phyloP scores from a whole-genome alignment of 1,139 yeast genomes.

The Nakaseomyces nivariensis region DNA sequence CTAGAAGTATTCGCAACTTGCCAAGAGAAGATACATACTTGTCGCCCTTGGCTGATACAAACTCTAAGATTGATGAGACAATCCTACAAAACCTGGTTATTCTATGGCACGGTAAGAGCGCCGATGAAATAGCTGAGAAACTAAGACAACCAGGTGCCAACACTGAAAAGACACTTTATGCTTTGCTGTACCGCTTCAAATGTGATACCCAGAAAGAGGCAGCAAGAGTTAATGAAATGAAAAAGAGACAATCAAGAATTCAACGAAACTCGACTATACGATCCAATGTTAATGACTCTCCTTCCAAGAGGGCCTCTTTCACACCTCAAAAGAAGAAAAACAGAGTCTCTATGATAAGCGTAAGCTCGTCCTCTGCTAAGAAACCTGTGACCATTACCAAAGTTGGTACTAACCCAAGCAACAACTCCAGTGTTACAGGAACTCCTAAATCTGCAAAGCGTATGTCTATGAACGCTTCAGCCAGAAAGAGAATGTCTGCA shows the following conservation, averaged over 20 bases:
- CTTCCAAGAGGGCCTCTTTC: constrained; percentile 5
- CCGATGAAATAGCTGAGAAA: constrained; percentile 44
- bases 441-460: constrained; percentile 16
- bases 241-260: constrained; percentile 19
- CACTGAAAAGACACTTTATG: constrained; percentile 69
- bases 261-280: constrained; percentile 3
- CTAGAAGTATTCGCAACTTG: constrained; percentile 39
- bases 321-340: constrained; percentile 35
- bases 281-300: constrained; percentile 9
- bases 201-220: constrained; percentile 30
- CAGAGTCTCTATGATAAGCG: constrained; percentile 41
- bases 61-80: constrained; percentile 44
- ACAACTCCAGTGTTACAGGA: constrained; percentile 13
- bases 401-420: constrained; percentile 12
- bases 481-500: constrained; percentile 17
- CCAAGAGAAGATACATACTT: constrained; percentile 58
- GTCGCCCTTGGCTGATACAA: constrained; percentile 38
- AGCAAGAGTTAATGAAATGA: constrained; percentile 17
- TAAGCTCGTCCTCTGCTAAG: constrained; percentile 43
- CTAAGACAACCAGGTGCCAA: constrained; percentile 49
- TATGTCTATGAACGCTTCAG: constrained; percentile 8
- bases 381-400: constrained; percentile 49
- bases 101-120: constrained; percentile 63
- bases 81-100: constrained; percentile 61
- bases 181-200: constrained; percentile 40